phyloP scores from a whole-genome alignment of 2,329 filamentous ascomycete genomes.

The Furcasterigmium furcatum region DNA sequence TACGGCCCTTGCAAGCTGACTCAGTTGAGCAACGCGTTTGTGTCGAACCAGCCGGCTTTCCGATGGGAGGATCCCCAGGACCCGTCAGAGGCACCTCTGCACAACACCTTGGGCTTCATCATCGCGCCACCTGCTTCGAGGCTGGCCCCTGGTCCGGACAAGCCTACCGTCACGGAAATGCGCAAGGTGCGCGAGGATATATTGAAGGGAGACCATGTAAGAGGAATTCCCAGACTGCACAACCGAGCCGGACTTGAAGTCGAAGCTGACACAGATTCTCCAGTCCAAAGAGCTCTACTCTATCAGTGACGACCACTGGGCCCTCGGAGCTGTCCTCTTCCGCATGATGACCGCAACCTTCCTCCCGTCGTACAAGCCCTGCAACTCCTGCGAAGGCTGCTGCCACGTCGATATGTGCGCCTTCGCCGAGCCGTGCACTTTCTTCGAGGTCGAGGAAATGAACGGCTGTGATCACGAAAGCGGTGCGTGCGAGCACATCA shows the following conservation, averaged over 20 bases:
- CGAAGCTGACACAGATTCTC: not conserved
- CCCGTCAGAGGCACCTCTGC: slow-evolving; percentile 1
- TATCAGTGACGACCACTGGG: slow-evolving; percentile 30
- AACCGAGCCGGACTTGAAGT: not conserved
- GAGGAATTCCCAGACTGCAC: no score
- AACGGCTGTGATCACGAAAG: slow-evolving; percentile 15
- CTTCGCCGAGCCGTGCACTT: slow-evolving; percentile 3
- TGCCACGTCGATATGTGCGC: slow-evolving; percentile 17
- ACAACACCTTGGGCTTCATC: slow-evolving; percentile 2
- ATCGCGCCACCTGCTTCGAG: slow-evolving; percentile 4
- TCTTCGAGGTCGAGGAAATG: not conserved
- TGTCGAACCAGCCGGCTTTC: slow-evolving; percentile 31
- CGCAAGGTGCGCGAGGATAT: not conserved
- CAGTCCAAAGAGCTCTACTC: slow-evolving; percentile 29
- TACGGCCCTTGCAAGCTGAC: slow-evolving; percentile 55
- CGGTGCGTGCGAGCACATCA: slow-evolving; percentile 19
- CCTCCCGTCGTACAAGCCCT: slow-evolving; percentile 23
- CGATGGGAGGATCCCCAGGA: slow-evolving; percentile 4
- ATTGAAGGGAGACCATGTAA: not conserved
- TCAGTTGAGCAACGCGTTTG: slow-evolving; percentile 35
- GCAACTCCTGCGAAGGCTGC: slow-evolving; percentile 18
- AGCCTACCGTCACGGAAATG: not conserved
- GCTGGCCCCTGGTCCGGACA: not conserved
- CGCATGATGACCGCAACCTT: slow-evolving; percentile 35
- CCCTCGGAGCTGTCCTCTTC: slow-evolving; percentile 33